Evolutionary conservation across 345 rosid species (phyloP).

Genomic region (Eucalyptus marginata): DNA sequence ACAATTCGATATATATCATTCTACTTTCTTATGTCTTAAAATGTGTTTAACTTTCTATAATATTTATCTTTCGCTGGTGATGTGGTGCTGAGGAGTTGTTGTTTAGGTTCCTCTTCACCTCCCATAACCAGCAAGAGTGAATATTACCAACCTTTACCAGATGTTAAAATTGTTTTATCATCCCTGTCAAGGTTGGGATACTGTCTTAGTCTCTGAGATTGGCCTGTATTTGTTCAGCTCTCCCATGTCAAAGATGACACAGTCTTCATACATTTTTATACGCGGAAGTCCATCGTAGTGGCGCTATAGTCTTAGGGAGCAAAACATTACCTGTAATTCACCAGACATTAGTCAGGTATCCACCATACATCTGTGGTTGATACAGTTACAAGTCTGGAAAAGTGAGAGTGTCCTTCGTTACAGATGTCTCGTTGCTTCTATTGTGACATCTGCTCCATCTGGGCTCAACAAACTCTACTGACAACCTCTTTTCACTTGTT

Average conservation of each 20-base stretch:
- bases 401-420: constrained; percentile 36
- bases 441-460: constrained; percentile 70
- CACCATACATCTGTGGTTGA: constrained; percentile 20
- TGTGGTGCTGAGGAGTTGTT: constrained; percentile 16
- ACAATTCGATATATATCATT: background rate
- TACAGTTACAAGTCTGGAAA: constrained; percentile 71
- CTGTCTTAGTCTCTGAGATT: background rate
- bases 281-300: background rate
- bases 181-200: constrained; percentile 30
- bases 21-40: background rate
- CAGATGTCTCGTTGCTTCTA: constrained; percentile 22
- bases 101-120: constrained; percentile 7
- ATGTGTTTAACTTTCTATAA: background rate
- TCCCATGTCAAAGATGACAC: background rate
- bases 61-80: background rate
- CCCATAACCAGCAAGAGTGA: constrained; percentile 22
- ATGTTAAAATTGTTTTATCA: constrained; percentile 7
- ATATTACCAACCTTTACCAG: constrained; percentile 5
- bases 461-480: constrained; percentile 16
- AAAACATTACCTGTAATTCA: background rate
- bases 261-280: background rate
- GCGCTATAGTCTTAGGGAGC: background rate
- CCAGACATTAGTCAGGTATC: constrained; percentile 67
- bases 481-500: background rate
- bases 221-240: background rate